Evolutionary conservation across 2,329 filamentous ascomycete species (phyloP).

Genomic region (Cladosporium sp.): DNA sequence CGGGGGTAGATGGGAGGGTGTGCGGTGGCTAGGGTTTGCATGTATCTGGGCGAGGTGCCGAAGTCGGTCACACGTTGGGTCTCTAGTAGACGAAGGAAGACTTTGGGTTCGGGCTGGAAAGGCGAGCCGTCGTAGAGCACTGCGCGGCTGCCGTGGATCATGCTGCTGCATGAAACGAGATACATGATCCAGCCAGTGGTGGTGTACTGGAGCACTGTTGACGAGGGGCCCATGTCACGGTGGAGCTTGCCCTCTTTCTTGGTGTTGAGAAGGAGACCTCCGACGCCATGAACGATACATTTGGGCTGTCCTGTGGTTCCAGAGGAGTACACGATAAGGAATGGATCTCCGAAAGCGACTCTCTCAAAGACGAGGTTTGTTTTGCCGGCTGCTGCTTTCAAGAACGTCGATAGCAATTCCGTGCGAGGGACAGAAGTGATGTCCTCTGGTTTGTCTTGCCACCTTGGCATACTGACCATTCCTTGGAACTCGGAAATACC

Average conservation of each 20-base stretch:
- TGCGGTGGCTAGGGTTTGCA: constrained; percentile 70
- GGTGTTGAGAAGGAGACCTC: constrained; percentile 62
- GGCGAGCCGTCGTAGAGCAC: constrained; percentile 84
- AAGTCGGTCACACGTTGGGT: constrained; percentile 70
- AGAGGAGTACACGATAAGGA: constrained; percentile 71
- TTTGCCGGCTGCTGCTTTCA: constrained; percentile 42
- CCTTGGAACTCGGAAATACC: constrained; percentile 62
- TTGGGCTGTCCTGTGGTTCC: constrained; percentile 84
- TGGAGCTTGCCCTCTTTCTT: constrained; percentile 64
- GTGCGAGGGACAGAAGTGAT: constrained; percentile 56
- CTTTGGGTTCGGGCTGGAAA: constrained; percentile 67
- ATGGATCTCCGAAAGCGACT: constrained; percentile 71
- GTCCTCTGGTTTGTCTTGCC: constrained; percentile 59
- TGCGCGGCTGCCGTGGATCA: constrained; percentile 62
- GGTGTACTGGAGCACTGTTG: constrained; percentile 60
- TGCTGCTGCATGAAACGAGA: constrained; percentile 59
- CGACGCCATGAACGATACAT: constrained; percentile 78
- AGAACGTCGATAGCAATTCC: constrained; percentile 46
- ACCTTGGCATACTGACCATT: constrained; percentile 68
- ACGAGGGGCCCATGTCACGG: constrained; percentile 44
- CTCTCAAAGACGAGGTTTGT: constrained; percentile 57
- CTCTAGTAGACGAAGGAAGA: constrained; percentile 64
- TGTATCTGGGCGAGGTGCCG: constrained; percentile 75
- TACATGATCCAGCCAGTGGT: constrained; percentile 91
- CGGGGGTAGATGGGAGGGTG: constrained; percentile 59